phyloP scores from a whole-genome alignment of 1,284 basidiomycete genomes.

The Sporisorium scitamineum region DNA sequence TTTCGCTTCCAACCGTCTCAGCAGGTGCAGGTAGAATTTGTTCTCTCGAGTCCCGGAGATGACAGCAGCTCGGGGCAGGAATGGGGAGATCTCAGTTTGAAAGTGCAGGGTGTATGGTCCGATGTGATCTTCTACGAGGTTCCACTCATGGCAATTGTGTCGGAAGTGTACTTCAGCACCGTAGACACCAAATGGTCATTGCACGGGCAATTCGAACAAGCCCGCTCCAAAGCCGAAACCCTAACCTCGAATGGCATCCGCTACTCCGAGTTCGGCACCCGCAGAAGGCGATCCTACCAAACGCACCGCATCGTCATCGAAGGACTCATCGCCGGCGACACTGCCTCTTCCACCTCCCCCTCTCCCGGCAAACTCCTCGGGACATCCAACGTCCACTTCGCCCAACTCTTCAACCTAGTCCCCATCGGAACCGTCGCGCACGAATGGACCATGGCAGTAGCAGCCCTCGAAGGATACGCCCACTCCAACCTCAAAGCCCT shows the following conservation, averaged over 20 bases:
- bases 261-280: slow-evolving; percentile 93
- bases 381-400: slow-evolving; percentile 65
- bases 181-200: slow-evolving; percentile 86
- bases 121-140: slow-evolving; percentile 97
- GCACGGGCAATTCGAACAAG: slow-evolving; percentile 81
- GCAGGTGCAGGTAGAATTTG: slow-evolving; percentile 81
- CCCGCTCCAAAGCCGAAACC: slow-evolving; percentile 76
- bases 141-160: slow-evolving; percentile 88
- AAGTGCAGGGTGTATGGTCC: slow-evolving; percentile 82
- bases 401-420: slow-evolving; percentile 51
- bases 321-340: slow-evolving; percentile 77
- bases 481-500: slow-evolving; percentile 58
- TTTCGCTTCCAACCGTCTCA: slow-evolving; percentile 82
- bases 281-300: slow-evolving; percentile 83
- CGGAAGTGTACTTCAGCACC: slow-evolving; percentile 79
- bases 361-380: slow-evolving; percentile 76
- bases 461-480: slow-evolving; percentile 60
- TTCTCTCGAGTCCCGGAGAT: slow-evolving; percentile 62
- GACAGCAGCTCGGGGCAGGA: slow-evolving; percentile 62
- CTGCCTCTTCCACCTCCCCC: background rate
- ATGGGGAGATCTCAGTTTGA: slow-evolving; percentile 80
- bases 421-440: slow-evolving; percentile 68
- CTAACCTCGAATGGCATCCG: slow-evolving; percentile 79
- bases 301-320: slow-evolving; percentile 84
- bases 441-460: slow-evolving; percentile 69